Evolutionary conservation across 306 rosid genomes (phyloP), one percentile per base, ranked within the genome.

Genomic region (Gastrolobium bilobum): DNA sequence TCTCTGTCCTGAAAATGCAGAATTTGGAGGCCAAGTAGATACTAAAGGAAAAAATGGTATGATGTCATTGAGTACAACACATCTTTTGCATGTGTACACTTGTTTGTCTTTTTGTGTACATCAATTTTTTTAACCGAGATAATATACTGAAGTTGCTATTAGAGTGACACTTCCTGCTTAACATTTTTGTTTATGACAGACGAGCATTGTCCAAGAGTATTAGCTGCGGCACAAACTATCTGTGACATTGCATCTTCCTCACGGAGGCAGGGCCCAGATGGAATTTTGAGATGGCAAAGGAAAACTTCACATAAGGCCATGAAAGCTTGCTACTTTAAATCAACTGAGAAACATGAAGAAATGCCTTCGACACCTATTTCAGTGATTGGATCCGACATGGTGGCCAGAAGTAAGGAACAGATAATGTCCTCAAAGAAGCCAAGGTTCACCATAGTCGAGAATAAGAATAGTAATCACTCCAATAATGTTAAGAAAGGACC

Each of bases 181-280:
- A 50, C 58, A 60, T 71, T 75, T 84, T 59, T 71, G 73, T 84
- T 81, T 80, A 67, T 81, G 71, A 44, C 96, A 96, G 98, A 80
- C 75, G 94, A 78, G 72, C 84, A 53, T 40, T 82, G 90, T 79
- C 93, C 97, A 43, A 81, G 52, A 71, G 62, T 90, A 74, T 53
- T 89, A 76, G 85, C 83, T 66, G 99, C 99, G 35, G 99, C 98
- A 43, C 85, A 81, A 82, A 89, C 88, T 52, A 89, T 96, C 10
- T 90, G 64, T 82, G 96, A 91, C 53, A 89, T 96, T 34, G 90
- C 92, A 77, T 84, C 86, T 58, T 51, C 2, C 2, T n/a, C 89
- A 53, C 76, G 3, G 4, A 86, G 76, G 86, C 88, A 52, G 70
- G 89, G 76, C 75, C 73, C 86, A 70, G 87, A 85, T 60, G 92